Base-by-base conservation (phyloP, 352 stramenopile species). In the Pythium rishiriense region DNA sequence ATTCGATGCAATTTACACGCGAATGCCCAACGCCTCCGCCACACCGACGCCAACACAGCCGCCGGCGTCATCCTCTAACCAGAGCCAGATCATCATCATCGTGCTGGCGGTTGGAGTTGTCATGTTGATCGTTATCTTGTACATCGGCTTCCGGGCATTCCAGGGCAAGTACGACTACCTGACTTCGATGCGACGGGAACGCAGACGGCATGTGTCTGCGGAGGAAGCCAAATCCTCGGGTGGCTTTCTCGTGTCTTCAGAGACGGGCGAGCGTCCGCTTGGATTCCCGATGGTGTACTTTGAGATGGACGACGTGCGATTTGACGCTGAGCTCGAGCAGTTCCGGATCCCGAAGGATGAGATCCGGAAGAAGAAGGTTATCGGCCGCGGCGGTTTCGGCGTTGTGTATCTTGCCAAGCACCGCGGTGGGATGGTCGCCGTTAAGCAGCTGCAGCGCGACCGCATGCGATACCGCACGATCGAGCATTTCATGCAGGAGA, bases 401-500 rank as follows among this genome's bases (percentile, higher is more conserved):
- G 31, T 65, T 24, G 55, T 72, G 21, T 68, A 68, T 22, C 25
- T 68, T 12, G 65, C 65, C 0, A 62, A 47, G 24, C 68, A 62
- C 43, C 59, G 42, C 24, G 53, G 59, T 5, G 48, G 35, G 47
- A 31, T 31, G 8, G 66, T 72, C 26, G 66, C 60, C 7, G 22
- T 69, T 3, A 72, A 72, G 55, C 72, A 75, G 22, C 37, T 72
- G n/a, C 55, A 70, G 29, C 68, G 58, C 17, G 68, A 78, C 11
- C 68, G 59, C 21, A 58, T 59, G 51, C 49, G 29, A 3, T 62
- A 65, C 49, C 15, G 48, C 31, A 64, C 47, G 24, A 53, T 66
- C 22, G 28, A 56, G 47, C 70, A 39, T 51, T 76, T 79, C 33
- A 70, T 76, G 69, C 29, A 66, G 22, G 72, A 79, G 46, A 77